Evolutionary conservation across 2,329 filamentous ascomycete species (phyloP).

Genomic region (Cercospora zeae-maydis): DNA sequence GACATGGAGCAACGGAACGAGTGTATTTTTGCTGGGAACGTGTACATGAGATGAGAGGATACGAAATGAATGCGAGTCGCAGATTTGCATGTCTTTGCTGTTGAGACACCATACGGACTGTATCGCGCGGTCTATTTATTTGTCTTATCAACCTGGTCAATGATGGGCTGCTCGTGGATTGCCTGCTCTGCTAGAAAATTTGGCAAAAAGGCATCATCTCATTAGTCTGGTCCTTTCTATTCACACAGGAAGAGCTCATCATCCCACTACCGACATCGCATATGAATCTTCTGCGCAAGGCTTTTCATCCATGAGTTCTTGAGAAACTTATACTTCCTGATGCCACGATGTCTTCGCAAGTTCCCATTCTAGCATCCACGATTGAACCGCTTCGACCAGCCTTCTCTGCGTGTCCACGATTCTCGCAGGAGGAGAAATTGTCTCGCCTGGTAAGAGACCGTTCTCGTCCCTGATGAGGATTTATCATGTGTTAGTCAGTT

Average conservation of each 20-base stretch:
- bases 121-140: no score
- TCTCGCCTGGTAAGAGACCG: conserved; percentile 58
- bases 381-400: conserved; percentile 60
- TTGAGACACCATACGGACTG: no score
- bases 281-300: not conserved
- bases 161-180: no score
- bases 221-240: no score
- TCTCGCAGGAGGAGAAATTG: conserved; percentile 55
- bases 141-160: no score
- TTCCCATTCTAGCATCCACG: conserved; percentile 63
- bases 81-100: not conserved
- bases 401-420: conserved; percentile 58
- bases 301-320: no score
- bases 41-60: not conserved
- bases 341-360: not conserved
- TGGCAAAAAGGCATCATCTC: no score
- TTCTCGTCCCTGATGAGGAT: conserved; percentile 25
- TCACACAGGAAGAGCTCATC: no score
- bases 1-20: not conserved
- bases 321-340: not conserved
- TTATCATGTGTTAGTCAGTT: not conserved
- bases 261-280: no score
- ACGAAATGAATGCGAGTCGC: not conserved
- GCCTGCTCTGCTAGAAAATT: no score
- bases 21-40: not conserved